A percentile compares a stretch with the other conserved stretches of the same genome.
These are phyloP conservation scores for Penicillium roqueforti DNA, from an alignment of 495 filamentous ascomycete species.

Conservation along the genomic window DNA sequence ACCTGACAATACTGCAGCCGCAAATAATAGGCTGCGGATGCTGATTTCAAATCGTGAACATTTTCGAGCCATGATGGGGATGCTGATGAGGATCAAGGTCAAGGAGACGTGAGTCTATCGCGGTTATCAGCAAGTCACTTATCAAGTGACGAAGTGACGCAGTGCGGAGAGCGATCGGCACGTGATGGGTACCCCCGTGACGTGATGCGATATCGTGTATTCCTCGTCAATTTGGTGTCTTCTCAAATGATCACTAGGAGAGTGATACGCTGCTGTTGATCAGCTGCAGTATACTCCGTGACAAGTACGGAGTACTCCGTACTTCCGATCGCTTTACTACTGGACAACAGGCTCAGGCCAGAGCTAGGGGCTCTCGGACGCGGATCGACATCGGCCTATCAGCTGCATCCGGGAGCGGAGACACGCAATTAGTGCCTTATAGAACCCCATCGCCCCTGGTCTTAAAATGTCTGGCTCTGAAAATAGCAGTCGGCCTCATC, in stretches of 20 bases:
- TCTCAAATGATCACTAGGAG: background rate
- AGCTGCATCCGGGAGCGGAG: conserved; percentile 26
- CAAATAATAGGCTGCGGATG: conserved; percentile 22
- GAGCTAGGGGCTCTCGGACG: conserved; percentile 13
- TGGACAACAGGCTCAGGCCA: background rate
- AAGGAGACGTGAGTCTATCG: conserved; percentile 17
- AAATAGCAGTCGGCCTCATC: conserved; percentile 30
- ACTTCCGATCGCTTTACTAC: background rate
- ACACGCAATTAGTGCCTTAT: conserved; percentile 24
- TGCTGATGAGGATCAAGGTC: conserved; percentile 5
- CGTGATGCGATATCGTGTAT: background rate
- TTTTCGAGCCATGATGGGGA: conserved; percentile 18
- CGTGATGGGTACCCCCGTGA: conserved; percentile 21
- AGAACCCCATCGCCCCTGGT: conserved; percentile 20
- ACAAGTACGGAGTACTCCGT: background rate
- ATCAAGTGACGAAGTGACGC: conserved; percentile 33
- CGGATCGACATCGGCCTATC: conserved; percentile 33
- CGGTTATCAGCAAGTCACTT: conserved; percentile 14
- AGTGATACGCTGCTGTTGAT: background rate
- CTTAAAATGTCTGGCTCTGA: conserved; percentile 28
- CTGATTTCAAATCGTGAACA: conserved; percentile 9
- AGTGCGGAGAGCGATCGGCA: conserved; percentile 21
- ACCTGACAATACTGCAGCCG: conserved; percentile 19
- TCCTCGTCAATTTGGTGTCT: background rate
- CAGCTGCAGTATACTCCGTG: background rate